phyloP scores from a whole-genome alignment of 2,329 filamentous ascomycete genomes.

The Beauveria brongniartii region DNA sequence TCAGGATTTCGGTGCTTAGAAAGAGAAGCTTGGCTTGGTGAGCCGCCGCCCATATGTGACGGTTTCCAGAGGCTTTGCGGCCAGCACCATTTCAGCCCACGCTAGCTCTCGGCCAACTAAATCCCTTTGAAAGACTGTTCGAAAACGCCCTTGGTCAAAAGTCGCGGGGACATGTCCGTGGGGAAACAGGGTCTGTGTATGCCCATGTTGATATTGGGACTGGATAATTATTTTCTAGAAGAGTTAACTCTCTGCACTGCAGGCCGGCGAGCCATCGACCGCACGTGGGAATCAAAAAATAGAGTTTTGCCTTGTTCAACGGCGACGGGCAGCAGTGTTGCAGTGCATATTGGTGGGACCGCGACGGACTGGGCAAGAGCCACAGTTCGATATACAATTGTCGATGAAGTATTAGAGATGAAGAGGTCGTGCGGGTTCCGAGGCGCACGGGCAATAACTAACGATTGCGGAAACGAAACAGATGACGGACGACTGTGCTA shows the following conservation, averaged over 20 bases:
- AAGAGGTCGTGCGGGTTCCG: neutral
- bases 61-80: neutral
- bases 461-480: neutral
- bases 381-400: neutral
- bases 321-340: neutral
- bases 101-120: neutral
- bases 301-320: conserved; percentile 2
- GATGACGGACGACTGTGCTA: neutral
- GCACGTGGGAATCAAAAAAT: neutral
- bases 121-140: neutral
- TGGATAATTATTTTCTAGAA: neutral
- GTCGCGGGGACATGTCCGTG: neutral
- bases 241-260: neutral
- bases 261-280: neutral
- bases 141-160: neutral
- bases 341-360: conserved; percentile 6
- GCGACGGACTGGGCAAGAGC: neutral
- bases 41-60: neutral
- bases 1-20: conserved; percentile 1
- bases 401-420: neutral
- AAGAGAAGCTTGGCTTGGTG: neutral
- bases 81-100: neutral
- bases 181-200: neutral
- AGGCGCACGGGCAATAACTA: neutral
- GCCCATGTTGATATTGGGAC: too few relatives aligned